Percentiles rank a stretch among this genome's conserved stretches.
phyloP scores from a whole-genome alignment of 2,329 filamentous ascomycete species.

The Penicillium sp. region DNA sequence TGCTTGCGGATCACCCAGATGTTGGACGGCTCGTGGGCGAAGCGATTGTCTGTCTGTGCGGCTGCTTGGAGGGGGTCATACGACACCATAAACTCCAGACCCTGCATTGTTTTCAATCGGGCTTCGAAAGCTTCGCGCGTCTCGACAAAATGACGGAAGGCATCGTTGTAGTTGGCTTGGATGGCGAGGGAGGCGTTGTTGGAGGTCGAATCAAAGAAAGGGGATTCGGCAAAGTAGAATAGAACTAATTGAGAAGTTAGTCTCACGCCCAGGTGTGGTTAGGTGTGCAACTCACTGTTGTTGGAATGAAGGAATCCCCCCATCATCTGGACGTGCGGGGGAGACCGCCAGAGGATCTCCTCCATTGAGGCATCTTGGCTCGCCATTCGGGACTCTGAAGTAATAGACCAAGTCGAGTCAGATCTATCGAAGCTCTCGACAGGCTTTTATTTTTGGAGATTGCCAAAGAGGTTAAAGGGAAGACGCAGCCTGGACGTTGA shows the following conservation, averaged over 20 bases:
- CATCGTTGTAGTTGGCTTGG: constrained; percentile 44
- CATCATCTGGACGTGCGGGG: constrained; percentile 40
- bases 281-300: constrained; percentile 29
- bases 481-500: constrained; percentile 1
- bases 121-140: constrained; percentile 51
- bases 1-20: constrained; percentile 57
- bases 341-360: constrained; percentile 41
- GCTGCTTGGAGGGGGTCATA: constrained; percentile 48
- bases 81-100: constrained; percentile 52
- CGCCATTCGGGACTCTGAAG: constrained; percentile 23
- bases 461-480: not conserved
- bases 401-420: not conserved
- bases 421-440: not conserved
- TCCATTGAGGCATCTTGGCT: constrained; percentile 34
- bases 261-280: not conserved
- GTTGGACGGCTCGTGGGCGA: constrained; percentile 40
- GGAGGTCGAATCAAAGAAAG: constrained; percentile 54
- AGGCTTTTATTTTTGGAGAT: not conserved
- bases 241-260: constrained; percentile 39
- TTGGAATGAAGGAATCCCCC: constrained; percentile 40
- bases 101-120: constrained; percentile 46
- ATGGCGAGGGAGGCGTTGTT: constrained; percentile 52
- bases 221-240: constrained; percentile 54
- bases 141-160: constrained; percentile 43
- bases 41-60: constrained; percentile 34